A percentile compares a stretch with the other conserved stretches of the same genome.
Conservation (phyloP, 1,139 yeast species). For the Fermentozyma sake region DNA sequence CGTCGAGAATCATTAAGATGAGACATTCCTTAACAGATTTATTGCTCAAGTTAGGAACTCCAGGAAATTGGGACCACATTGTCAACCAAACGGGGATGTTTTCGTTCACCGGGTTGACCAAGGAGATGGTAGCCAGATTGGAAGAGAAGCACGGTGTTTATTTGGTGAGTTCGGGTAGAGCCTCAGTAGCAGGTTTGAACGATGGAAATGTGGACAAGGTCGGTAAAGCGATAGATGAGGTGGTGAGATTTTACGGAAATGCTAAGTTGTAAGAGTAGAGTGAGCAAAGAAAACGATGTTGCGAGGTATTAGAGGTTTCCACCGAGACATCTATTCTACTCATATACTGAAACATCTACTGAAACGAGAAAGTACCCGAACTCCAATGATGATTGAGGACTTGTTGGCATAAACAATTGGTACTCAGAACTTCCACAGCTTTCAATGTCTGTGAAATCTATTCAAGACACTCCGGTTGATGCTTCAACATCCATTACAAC, state of each 20-base stretch:
- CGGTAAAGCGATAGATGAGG: conserved; percentile 80
- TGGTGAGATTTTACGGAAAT: conserved; percentile 45
- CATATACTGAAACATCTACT: too few species aligned
- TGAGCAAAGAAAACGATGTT: too few species aligned
- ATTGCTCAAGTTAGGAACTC: conserved; percentile 65
- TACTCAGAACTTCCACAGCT: too few species aligned
- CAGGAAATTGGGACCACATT: conserved; percentile 92
- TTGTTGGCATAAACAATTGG: too few species aligned
- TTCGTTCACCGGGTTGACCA: conserved; percentile 81
- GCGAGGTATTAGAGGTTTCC: too few species aligned
- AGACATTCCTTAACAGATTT: conserved; percentile 60
- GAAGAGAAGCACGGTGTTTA: conserved; percentile 78
- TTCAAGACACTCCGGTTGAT: too few species aligned
- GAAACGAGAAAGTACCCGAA: too few species aligned
- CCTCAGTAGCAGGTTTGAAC: conserved; percentile 91
- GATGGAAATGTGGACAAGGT: conserved; percentile 73
- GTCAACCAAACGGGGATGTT: conserved; percentile 95
- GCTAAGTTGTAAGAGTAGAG: conserved; percentile 24
- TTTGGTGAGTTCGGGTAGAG: conserved; percentile 81
- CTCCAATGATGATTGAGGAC: too few species aligned
- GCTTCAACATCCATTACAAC: too few species aligned
- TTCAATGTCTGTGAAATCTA: too few species aligned
- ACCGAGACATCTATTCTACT: too few species aligned
- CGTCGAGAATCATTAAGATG: conserved; percentile 77
- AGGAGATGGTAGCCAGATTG: conserved; percentile 76